Evolutionary conservation across 768 basidiomycete species (phyloP).

Genomic region (Cystobasidium onofrii): DNA sequence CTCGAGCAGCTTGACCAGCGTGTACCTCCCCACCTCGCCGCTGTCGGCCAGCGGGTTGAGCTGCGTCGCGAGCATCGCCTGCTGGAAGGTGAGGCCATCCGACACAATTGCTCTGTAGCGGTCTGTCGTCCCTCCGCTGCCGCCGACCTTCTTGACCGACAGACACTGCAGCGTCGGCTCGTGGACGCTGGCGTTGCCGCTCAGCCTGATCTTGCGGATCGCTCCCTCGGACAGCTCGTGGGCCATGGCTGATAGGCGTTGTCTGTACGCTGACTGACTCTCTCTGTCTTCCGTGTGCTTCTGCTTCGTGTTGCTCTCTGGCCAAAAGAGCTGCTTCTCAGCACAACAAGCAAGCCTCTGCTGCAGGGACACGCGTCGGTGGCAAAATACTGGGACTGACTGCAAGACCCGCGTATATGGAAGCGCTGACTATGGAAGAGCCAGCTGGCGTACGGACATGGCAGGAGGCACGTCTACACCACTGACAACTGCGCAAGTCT

Average conservation of each 20-base stretch:
- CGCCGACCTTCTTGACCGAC: constrained; percentile 21
- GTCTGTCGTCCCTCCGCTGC: neutral
- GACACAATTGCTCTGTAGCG: constrained; percentile 27
- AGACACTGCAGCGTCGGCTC: constrained; percentile 28
- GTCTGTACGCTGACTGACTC: neutral
- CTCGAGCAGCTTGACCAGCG: constrained; percentile 62
- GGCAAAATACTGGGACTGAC: too few species aligned
- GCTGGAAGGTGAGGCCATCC: constrained; percentile 56
- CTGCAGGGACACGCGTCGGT: neutral
- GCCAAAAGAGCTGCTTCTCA: neutral
- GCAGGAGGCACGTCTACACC: too few species aligned
- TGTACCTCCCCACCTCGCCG: constrained; percentile 57
- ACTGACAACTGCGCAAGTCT: too few species aligned
- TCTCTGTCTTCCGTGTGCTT: neutral
- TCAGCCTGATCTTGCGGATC: constrained; percentile 16
- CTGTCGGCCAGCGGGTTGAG: constrained; percentile 67
- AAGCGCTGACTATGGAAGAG: neutral
- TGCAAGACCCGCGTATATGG: neutral
- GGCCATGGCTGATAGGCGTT: neutral
- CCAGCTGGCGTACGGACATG: too few species aligned
- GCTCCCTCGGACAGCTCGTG: constrained; percentile 13
- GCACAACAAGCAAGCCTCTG: neutral
- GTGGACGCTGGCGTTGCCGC: neutral
- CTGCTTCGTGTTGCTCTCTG: neutral
- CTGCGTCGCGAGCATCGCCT: constrained; percentile 91